These are phyloP conservation scores for Podospora comata DNA, from an alignment of 495 filamentous ascomycete genomes.

Conservation along the genomic window DNA sequence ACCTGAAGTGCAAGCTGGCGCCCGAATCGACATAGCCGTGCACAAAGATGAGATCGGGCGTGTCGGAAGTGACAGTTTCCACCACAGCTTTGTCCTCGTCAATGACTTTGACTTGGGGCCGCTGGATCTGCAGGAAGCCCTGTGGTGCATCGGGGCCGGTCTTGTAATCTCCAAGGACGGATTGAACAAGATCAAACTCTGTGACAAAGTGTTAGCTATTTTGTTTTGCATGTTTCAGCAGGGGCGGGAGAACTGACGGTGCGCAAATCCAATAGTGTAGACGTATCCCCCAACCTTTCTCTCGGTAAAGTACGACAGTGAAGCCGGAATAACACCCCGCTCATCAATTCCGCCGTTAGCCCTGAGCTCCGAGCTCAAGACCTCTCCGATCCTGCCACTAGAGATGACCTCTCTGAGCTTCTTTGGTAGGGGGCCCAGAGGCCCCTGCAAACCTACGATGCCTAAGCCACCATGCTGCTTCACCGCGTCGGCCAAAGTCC, in stretches of 20 bases:
- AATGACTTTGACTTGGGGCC: slow-evolving; percentile 38
- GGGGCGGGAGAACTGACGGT: slow-evolving; percentile 36
- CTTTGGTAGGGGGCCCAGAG: slow-evolving; percentile 39
- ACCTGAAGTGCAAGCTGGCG: slow-evolving; percentile 42
- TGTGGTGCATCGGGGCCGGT: slow-evolving; percentile 25
- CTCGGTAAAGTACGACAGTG: slow-evolving; percentile 44
- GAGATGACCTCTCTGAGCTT: slow-evolving; percentile 49
- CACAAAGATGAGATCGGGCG: slow-evolving; percentile 48
- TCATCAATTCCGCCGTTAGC: slow-evolving; percentile 37
- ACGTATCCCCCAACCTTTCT: slow-evolving; percentile 48
- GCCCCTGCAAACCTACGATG: slow-evolving; percentile 53
- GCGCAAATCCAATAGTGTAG: slow-evolving; percentile 52
- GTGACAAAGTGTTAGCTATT: neutral
- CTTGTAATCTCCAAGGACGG: slow-evolving; percentile 44
- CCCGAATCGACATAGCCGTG: slow-evolving; percentile 35
- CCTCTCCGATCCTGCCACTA: slow-evolving; percentile 50
- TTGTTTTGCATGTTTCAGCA: neutral
- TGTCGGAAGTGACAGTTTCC: slow-evolving; percentile 34
- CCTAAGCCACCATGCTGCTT: slow-evolving; percentile 39
- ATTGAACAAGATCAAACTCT: slow-evolving; percentile 41
- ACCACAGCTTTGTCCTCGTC: slow-evolving; percentile 26
- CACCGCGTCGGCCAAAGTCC: slow-evolving; percentile 43
- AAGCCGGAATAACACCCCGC: slow-evolving; percentile 31
- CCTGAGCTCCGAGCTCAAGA: slow-evolving; percentile 52
- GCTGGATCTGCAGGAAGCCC: slow-evolving; percentile 46